phyloP scores from a whole-genome alignment of 768 basidiomycete species.

The Suillus hirtellus region DNA sequence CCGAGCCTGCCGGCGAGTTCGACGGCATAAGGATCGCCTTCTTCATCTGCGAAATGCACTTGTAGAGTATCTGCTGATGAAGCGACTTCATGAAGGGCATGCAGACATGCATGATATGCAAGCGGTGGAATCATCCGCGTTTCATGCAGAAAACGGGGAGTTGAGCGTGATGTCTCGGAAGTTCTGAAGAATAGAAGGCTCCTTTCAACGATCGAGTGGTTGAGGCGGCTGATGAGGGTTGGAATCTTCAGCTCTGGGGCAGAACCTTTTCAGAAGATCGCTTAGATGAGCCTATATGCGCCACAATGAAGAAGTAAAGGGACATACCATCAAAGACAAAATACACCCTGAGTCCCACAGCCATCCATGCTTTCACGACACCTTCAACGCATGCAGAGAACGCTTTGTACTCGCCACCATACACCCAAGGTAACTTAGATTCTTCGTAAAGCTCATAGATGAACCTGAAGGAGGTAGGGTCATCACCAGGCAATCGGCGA shows the following conservation, averaged over 20 bases:
- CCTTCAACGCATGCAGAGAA: conserved; percentile 49
- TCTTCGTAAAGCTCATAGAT: conserved; percentile 66
- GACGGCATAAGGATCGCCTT: conserved; percentile 83
- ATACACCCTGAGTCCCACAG: conserved; percentile 60
- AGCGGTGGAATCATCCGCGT: conserved; percentile 77
- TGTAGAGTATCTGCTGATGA: conserved; percentile 41
- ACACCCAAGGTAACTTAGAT: conserved; percentile 76
- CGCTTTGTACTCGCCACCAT: conserved; percentile 75
- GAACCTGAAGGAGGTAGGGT: conserved; percentile 48
- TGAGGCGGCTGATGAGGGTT: conserved; percentile 60
- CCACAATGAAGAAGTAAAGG: neutral
- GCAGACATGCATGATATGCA: conserved; percentile 55
- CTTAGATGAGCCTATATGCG: conserved; percentile 16
- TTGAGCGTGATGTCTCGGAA: conserved; percentile 60
- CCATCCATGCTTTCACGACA: conserved; percentile 67
- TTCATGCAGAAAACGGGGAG: conserved; percentile 68
- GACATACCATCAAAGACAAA: conserved; percentile 84
- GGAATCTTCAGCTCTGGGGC: conserved; percentile 72
- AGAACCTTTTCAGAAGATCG: conserved; percentile 48
- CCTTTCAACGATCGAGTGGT: conserved; percentile 57
- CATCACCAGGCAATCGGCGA: conserved; percentile 14
- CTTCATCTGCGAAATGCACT: conserved; percentile 76
- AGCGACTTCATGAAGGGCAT: conserved; percentile 47
- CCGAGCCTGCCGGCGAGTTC: conserved; percentile 73
- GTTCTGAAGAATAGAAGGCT: conserved; percentile 81